phyloP scores from a whole-genome alignment of 208 protist genomes.

The Leishmania aethiopica region DNA sequence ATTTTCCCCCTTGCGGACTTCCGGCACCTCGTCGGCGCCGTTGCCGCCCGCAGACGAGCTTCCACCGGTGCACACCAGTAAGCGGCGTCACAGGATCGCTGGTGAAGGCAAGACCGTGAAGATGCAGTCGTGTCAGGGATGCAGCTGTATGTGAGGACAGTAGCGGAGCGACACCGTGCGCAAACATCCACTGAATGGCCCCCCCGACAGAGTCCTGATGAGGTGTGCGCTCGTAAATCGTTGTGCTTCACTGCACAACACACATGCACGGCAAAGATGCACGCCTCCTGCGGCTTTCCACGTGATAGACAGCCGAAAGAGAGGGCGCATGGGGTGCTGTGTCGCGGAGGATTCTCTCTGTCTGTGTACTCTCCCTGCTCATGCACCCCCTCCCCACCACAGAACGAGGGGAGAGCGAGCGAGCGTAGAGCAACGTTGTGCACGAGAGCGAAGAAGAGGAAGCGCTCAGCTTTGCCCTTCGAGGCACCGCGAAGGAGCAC shows the following conservation, averaged over 20 bases:
- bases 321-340: background rate
- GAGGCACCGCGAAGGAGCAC: background rate
- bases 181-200: too few species aligned
- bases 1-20: background rate
- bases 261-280: background rate
- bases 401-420: too few species aligned
- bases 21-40: background rate
- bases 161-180: too few species aligned
- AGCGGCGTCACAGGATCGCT: background rate
- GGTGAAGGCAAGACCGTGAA: slow-evolving; percentile 11
- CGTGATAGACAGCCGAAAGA: background rate
- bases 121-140: slow-evolving; percentile 28
- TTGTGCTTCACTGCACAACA: background rate
- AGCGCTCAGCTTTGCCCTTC: background rate
- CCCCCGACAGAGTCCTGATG: too few species aligned
- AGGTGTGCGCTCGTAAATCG: background rate
- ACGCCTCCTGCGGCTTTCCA: background rate
- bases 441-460: background rate
- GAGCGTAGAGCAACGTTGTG: background rate
- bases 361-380: background rate
- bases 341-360: background rate
- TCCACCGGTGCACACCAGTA: background rate
- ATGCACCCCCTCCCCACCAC: background rate
- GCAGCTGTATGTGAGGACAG: slow-evolving; percentile 3
- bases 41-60: background rate